Conservation (phyloP, 1,284 basidiomycete species). For the Mycosarcoma mackinlayi region DNA sequence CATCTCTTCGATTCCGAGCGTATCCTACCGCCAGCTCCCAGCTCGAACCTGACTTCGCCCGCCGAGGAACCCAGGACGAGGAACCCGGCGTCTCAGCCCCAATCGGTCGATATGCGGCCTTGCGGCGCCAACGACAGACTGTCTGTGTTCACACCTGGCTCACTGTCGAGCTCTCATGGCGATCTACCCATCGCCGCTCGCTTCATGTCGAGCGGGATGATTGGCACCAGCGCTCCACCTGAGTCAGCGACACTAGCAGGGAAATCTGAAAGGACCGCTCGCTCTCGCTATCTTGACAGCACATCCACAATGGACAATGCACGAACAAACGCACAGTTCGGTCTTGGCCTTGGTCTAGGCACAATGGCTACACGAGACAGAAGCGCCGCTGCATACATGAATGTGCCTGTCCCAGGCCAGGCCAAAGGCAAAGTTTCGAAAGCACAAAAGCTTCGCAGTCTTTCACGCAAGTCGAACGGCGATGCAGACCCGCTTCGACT, state of each 20-base stretch:
- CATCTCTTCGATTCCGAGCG: conserved; percentile 37
- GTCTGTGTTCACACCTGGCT: background rate
- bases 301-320: background rate
- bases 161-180: conserved; percentile 3
- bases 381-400: conserved; percentile 29
- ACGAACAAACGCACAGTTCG: conserved; percentile 18
- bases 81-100: background rate
- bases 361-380: conserved; percentile 32
- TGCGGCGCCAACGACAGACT: background rate
- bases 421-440: conserved; percentile 32
- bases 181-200: conserved; percentile 59
- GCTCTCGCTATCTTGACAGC: conserved; percentile 23
- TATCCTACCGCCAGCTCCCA: conserved; percentile 5
- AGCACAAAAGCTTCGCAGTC: conserved; percentile 38
- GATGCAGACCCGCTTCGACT: conserved; percentile 39
- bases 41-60: background rate
- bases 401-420: background rate
- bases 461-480: conserved; percentile 20
- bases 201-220: conserved; percentile 42
- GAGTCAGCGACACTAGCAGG: background rate
- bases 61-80: background rate
- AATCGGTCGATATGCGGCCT: background rate
- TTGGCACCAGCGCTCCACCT: background rate
- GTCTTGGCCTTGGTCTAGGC: conserved; percentile 49
- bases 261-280: conserved; percentile 13